A percentile compares a stretch with the other conserved stretches of the same genome.
These are phyloP conservation scores for Quercus alba DNA, from an alignment of 306 rosid genomes.

Conservation along the genomic window DNA sequence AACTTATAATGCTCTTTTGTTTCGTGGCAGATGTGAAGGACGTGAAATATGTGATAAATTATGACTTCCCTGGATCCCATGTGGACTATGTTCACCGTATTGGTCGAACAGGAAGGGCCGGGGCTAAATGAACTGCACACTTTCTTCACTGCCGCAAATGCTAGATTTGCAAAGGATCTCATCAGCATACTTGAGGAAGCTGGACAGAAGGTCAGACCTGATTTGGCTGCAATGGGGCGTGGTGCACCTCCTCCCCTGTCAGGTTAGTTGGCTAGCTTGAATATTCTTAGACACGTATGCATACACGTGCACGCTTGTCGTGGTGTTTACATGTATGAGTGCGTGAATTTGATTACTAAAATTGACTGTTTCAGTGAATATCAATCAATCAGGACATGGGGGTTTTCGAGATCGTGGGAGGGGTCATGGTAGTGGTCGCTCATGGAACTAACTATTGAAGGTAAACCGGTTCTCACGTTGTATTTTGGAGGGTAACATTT, in stretches of 20 bases:
- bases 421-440: conserved; percentile 37
- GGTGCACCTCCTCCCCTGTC: conserved; percentile 93
- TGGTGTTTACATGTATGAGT: neutral
- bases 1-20: neutral
- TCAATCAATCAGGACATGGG: conserved; percentile 45
- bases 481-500: no score
- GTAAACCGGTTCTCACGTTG: no score
- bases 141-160: conserved; percentile 95
- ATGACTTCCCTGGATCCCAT: conserved; percentile 97
- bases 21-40: conserved; percentile 83
- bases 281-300: neutral
- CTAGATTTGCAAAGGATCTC: conserved; percentile 92
- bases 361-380: neutral
- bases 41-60: conserved; percentile 85
- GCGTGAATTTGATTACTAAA: neutral
- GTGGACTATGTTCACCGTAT: conserved; percentile 98
- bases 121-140: conserved; percentile 98
- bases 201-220: conserved; percentile 90
- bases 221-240: conserved; percentile 93
- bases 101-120: conserved; percentile 99
- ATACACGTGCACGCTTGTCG: neutral
- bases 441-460: conserved; percentile 41
- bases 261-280: conserved; percentile 47
- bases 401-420: conserved; percentile 69
- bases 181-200: conserved; percentile 88